Conservation (phyloP, 192 early-diverging fungal species). For the Dissophora globulifera region DNA sequence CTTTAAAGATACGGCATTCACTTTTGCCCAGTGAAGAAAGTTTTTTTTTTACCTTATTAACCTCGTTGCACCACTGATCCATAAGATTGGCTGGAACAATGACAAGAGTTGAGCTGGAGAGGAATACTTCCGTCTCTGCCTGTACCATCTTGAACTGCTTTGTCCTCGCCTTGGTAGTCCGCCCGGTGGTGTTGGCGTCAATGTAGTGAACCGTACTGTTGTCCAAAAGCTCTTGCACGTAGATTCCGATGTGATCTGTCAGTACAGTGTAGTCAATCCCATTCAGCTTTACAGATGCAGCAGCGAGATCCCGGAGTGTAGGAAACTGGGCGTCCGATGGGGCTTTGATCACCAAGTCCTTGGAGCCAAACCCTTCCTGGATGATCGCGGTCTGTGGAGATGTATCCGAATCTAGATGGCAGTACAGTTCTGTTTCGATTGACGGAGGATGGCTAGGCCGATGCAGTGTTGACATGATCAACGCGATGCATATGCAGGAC, state of each 20-base stretch:
- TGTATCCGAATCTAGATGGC: slow-evolving; percentile 50
- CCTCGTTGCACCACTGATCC: slow-evolving; percentile 82
- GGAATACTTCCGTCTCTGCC: slow-evolving; percentile 60
- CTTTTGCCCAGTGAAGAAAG: too few species aligned
- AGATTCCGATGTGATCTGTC: slow-evolving; percentile 54
- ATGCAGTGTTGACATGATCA: slow-evolving; percentile 69
- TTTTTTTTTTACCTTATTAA: slow-evolving; percentile 73
- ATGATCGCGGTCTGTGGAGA: slow-evolving; percentile 12
- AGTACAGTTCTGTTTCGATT: slow-evolving; percentile 45
- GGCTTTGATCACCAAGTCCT: neutral
- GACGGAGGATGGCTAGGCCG: slow-evolving; percentile 62
- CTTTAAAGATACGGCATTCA: too few species aligned
- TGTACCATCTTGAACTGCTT: neutral
- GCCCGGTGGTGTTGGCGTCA: slow-evolving; percentile 9
- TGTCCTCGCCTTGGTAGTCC: slow-evolving; percentile 11
- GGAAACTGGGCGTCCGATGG: slow-evolving; percentile 9
- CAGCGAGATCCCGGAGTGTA: slow-evolving; percentile 58
- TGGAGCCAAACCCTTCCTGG: neutral
- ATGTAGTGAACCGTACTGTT: too few species aligned
- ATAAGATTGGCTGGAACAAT: slow-evolving; percentile 62
- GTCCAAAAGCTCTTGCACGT: slow-evolving; percentile 13
- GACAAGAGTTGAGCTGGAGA: slow-evolving; percentile 74
- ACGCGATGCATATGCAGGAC: slow-evolving; percentile 76
- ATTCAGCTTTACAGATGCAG: slow-evolving; percentile 53
- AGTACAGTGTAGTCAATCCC: slow-evolving; percentile 57